These are phyloP conservation scores for Leucogyrophana mollusca DNA, from an alignment of 768 basidiomycete species.

Conservation along the genomic window DNA sequence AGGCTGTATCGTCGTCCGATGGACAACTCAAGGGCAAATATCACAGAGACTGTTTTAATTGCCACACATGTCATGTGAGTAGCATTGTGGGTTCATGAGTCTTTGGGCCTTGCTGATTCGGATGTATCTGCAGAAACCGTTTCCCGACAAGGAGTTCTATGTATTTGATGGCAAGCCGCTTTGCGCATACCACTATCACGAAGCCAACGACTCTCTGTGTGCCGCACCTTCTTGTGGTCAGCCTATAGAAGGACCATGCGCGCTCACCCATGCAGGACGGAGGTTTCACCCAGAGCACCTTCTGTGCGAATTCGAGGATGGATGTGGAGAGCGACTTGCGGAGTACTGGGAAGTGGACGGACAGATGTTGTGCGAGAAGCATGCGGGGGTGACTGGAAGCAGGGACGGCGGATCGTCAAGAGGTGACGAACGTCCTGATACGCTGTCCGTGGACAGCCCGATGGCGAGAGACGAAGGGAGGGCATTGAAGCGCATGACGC, in stretches of 20 bases:
- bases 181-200: conserved; percentile 92
- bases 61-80: conserved; percentile 74
- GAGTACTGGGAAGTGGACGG: conserved; percentile 93
- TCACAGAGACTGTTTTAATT: conserved; percentile 89
- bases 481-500: conserved; percentile 76
- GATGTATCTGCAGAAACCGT: conserved; percentile 61
- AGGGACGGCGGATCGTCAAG: conserved; percentile 21
- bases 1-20: conserved; percentile 87
- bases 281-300: conserved; percentile 90
- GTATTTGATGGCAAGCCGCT: conserved; percentile 88
- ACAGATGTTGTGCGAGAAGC: conserved; percentile 83
- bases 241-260: conserved; percentile 93
- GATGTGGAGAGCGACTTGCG: conserved; percentile 56
- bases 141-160: conserved; percentile 91
- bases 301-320: conserved; percentile 67
- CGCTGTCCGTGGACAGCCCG: conserved; percentile 9
- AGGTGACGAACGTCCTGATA: conserved; percentile 9
- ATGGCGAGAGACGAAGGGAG: conserved; percentile 37
- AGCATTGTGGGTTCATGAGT: conserved; percentile 2
- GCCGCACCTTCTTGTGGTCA: conserved; percentile 74
- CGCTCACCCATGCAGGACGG: conserved; percentile 77
- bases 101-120: not conserved
- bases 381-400: conserved; percentile 44
- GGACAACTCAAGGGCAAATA: conserved; percentile 97
- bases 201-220: conserved; percentile 87